Evolutionary conservation across 139 green algal genomes (phyloP), one percentile per base, ranked within the genome.

Genomic region (Pleodorina starrii): DNA sequence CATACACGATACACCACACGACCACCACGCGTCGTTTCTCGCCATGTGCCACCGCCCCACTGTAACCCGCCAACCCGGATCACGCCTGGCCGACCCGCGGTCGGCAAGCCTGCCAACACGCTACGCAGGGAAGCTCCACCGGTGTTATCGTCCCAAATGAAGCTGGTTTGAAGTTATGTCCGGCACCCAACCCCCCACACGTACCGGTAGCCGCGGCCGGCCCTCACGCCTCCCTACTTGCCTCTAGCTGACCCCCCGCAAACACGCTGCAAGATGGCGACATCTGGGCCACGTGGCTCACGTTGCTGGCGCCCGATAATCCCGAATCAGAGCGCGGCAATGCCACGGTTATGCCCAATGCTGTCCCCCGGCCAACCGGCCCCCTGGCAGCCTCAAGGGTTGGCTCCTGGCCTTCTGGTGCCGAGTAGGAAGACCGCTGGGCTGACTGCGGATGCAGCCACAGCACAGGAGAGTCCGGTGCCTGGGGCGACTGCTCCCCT

Each of bases 231-330:
- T 66, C 54, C 51, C 14, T 27, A 17, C 51, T 60, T 17, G 14
- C 51, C 17, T 60, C 51, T 25, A 66, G 29, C 54, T 21, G 54
- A 38, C 19, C 6, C 27, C 63, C 44, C 44, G 17, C n/a, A 43
- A 82, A 82, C 25, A 82, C 74, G 44, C 44, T 82, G 25, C 74
- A 82, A 21, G 74, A 82, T 1, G 74, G 74, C 43, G 74, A 82
- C 44, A 82, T 25, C n/a, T 82, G 76, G 6, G 76, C 48, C 76
- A 84, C 32, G 32, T 84, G n/a, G 50, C 76, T 84, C 25, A 54
- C 76, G 29, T 69, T 84, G n/a, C 48, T 69, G 5, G 35, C 19
- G 10, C 32, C 50, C 0, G 76, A 84, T 9, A 84, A 35, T 5
- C 44, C 76, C 5, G 76, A 84, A 43, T 82, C 74, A n/a, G 40